Evolutionary conservation across 78 protist species (phyloP).

Genomic region (Isochrysis galbana): DNA sequence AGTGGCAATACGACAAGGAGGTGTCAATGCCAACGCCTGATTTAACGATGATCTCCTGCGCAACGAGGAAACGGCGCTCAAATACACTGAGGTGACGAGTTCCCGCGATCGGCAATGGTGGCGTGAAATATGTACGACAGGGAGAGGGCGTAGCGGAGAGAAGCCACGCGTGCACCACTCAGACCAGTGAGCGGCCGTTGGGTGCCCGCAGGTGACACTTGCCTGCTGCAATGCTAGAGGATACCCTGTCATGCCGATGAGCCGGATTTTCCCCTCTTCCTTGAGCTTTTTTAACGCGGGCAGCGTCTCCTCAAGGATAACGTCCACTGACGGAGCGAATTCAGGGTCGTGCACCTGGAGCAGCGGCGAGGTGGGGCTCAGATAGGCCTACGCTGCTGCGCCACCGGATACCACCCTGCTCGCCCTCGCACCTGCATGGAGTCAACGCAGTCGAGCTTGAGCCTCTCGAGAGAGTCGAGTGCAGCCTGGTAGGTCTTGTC

Average conservation of each 20-base stretch:
- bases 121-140: too few relatives aligned
- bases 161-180: too few relatives aligned
- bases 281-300: constrained; percentile 31
- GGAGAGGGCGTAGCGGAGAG: too few relatives aligned
- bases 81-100: too few relatives aligned
- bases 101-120: too few relatives aligned
- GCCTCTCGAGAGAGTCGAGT: constrained; percentile 33
- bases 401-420: too few relatives aligned
- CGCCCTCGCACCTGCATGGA: not conserved
- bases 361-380: too few relatives aligned
- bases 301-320: constrained; percentile 21
- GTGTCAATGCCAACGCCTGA: not conserved
- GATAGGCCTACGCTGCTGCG: too few relatives aligned
- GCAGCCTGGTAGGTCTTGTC: constrained; percentile 7
- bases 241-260: constrained; percentile 51
- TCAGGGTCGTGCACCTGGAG: constrained; percentile 49
- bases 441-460: constrained; percentile 9
- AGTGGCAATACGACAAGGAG: constrained; percentile 44
- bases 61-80: too few relatives aligned
- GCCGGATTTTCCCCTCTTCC: constrained; percentile 25
- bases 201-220: too few relatives aligned
- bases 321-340: constrained; percentile 15
- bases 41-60: not conserved
- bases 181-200: too few relatives aligned
- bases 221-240: constrained; percentile 29